These are phyloP conservation scores for Auriscalpium microsporum DNA, from an alignment of 768 basidiomycete species.

Conservation along the genomic window DNA sequence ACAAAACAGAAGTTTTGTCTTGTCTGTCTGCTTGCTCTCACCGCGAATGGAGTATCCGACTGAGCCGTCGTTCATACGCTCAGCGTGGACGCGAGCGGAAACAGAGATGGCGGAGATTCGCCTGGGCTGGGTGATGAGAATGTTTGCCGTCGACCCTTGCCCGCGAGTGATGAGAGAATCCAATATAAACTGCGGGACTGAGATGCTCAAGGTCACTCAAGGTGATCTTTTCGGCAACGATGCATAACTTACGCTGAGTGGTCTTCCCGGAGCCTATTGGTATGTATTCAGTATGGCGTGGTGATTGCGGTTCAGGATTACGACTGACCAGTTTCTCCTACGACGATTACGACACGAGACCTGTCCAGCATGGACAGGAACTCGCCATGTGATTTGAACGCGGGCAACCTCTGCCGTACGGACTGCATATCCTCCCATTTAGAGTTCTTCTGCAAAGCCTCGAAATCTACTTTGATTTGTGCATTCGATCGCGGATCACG, in stretches of 20 bases:
- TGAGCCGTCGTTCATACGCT: slow-evolving; percentile 66
- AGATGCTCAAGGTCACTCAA: background rate
- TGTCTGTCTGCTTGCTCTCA: slow-evolving; percentile 57
- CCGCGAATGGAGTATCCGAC: slow-evolving; percentile 89
- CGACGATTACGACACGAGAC: slow-evolving; percentile 69
- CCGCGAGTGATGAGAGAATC: slow-evolving; percentile 65
- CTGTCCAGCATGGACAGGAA: slow-evolving; percentile 52
- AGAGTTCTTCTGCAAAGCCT: slow-evolving; percentile 31
- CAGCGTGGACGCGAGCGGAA: slow-evolving; percentile 76
- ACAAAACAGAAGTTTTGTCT: slow-evolving; percentile 79
- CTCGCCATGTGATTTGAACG: slow-evolving; percentile 55
- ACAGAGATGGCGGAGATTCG: slow-evolving; percentile 86
- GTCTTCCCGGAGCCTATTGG: slow-evolving; percentile 78
- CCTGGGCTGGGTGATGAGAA: slow-evolving; percentile 85
- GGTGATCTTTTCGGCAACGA: too few relatives aligned
- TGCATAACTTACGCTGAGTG: slow-evolving; percentile 52
- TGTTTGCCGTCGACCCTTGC: slow-evolving; percentile 57
- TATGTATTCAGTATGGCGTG: too few relatives aligned
- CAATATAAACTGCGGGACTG: slow-evolving; percentile 85
- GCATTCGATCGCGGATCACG: slow-evolving; percentile 37
- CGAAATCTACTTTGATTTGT: slow-evolving; percentile 47
- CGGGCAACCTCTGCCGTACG: slow-evolving; percentile 59
- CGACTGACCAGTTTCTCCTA: slow-evolving; percentile 74
- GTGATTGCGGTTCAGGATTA: slow-evolving; percentile 1
- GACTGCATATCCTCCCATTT: slow-evolving; percentile 52